Base-by-base conservation (phyloP, 768 basidiomycete genomes). In the Trametes cubensis region DNA sequence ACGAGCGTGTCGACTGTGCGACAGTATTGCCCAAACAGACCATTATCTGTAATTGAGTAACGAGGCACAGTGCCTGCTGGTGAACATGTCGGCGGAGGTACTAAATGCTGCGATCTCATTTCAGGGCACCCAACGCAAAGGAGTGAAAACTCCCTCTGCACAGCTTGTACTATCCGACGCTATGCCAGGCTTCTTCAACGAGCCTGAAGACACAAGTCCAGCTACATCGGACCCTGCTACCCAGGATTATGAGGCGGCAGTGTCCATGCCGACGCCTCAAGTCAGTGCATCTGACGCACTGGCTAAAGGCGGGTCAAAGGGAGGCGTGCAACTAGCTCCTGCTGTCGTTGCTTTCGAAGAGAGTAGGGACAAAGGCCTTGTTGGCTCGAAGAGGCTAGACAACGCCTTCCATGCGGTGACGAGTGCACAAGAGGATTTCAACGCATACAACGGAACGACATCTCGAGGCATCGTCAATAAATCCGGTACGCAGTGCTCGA, bases 101-200 rank as follows among this genome's bases (percentile, higher is more conserved):
- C n/a, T n/a, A n/a, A n/a, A n/a, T n/a, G n/a, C n/a, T n/a, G n/a
- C n/a, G n/a, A n/a, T n/a, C n/a, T n/a, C n/a, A n/a, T n/a, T n/a
- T n/a, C n/a, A n/a, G n/a, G n/a, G n/a, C n/a, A n/a, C n/a, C n/a
- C n/a, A n/a, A n/a, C n/a, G n/a, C n/a, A n/a, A n/a, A n/a, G n/a
- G n/a, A n/a, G n/a, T n/a, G n/a, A n/a, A n/a, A n/a, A n/a, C n/a
- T n/a, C n/a, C n/a, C n/a, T n/a, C n/a, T n/a, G n/a, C n/a, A n/a
- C n/a, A n/a, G n/a, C n/a, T n/a, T n/a, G n/a, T n/a, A n/a, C n/a
- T n/a, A n/a, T n/a, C n/a, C 34, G 34, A 34, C 34, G 10, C 20
- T 1, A 60, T 61, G 52, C 60, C 60, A 2, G 39, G 30, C 11
- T 48, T 61, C 60, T 55, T 55, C 30, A n/a, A 40, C 18, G 48